A percentile compares a stretch with the other conserved stretches of the same genome.
Conservation (phyloP, 176 grass and related monocot genomes). For the Bromus sterilis region DNA sequence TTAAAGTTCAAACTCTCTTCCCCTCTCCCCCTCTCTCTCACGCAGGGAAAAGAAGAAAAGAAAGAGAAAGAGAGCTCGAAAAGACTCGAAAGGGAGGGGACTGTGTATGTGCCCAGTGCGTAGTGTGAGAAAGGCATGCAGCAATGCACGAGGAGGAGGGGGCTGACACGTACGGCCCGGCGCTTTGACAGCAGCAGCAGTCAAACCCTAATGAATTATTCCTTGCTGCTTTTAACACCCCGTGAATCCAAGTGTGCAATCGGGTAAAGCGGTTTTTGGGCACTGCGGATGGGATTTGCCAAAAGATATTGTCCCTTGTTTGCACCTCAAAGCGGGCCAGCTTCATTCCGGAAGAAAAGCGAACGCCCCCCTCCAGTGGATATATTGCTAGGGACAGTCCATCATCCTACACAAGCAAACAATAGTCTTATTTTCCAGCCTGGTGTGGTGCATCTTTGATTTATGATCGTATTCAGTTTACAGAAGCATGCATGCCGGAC, state of each 20-base stretch:
- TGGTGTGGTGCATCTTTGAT: neutral
- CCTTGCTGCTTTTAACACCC: constrained; percentile 20
- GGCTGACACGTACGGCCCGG: constrained; percentile 8
- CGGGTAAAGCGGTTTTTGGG: constrained; percentile 34
- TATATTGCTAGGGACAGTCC: neutral
- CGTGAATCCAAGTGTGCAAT: constrained; percentile 20
- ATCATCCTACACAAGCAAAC: neutral
- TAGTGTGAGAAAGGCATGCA: constrained; percentile 15
- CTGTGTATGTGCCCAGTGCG: neutral
- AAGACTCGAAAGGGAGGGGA: constrained; percentile 37
- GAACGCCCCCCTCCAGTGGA: neutral
- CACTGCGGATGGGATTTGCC: constrained; percentile 26
- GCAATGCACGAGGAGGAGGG: constrained; percentile 25
- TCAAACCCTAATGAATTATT: constrained; percentile 38
- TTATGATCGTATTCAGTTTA: neutral
- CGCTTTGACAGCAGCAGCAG: neutral
- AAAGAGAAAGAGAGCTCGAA: constrained; percentile 5
- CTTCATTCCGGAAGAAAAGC: neutral
- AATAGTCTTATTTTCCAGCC: no score
- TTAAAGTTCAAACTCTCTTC: constrained; percentile 14
- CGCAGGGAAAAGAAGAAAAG: neutral
- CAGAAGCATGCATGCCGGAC: neutral
- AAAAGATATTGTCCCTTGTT: constrained; percentile 14
- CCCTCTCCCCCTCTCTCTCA: neutral
- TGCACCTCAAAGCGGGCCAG: neutral